phyloP scores from a whole-genome alignment of 2,329 filamentous ascomycete species.

The Dichotomopilus funicola region DNA sequence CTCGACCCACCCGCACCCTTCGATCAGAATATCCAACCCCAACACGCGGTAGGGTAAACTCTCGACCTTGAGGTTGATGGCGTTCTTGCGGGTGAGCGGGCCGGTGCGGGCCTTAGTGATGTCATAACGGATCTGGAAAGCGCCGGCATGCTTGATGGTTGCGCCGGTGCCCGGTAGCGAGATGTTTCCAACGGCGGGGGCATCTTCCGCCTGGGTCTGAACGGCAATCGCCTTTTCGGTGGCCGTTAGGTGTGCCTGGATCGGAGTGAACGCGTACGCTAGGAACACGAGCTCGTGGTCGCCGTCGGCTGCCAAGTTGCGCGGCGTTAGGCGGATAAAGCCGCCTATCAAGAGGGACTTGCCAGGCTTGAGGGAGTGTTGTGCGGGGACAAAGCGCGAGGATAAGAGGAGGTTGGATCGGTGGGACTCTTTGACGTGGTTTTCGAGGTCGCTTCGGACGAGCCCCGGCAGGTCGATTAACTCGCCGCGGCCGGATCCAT shows the following conservation, averaged over 20 bases:
- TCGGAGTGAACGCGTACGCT: conserved; percentile 78
- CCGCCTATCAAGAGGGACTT: conserved; percentile 81
- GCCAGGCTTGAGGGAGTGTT: conserved; percentile 64
- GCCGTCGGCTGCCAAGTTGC: conserved; percentile 47
- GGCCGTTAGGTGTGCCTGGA: conserved; percentile 68
- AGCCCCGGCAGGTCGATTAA: conserved; percentile 89
- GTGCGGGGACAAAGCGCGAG: conserved; percentile 64
- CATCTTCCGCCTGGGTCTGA: conserved; percentile 56
- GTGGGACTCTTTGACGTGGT: conserved; percentile 61
- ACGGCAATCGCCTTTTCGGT: conserved; percentile 74
- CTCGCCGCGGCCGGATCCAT: conserved; percentile 79
- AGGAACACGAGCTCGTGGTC: conserved; percentile 55
- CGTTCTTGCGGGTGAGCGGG: conserved; percentile 58
- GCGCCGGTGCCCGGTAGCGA: conserved; percentile 50
- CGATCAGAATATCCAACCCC: conserved; percentile 77
- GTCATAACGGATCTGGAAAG: conserved; percentile 69
- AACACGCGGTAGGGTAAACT: conserved; percentile 73
- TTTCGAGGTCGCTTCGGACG: conserved; percentile 64
- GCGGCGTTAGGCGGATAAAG: conserved; percentile 79
- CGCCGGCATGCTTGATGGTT: conserved; percentile 63
- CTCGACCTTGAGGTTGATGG: conserved; percentile 57
- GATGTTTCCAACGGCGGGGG: conserved; percentile 56
- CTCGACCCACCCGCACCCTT: conserved; percentile 92
- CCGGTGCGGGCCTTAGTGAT: conserved; percentile 76
- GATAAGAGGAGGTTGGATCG: conserved; percentile 71